Evolutionary conservation across 2,329 filamentous ascomycete species (phyloP).

Genomic region (Gremmenia infestans): DNA sequence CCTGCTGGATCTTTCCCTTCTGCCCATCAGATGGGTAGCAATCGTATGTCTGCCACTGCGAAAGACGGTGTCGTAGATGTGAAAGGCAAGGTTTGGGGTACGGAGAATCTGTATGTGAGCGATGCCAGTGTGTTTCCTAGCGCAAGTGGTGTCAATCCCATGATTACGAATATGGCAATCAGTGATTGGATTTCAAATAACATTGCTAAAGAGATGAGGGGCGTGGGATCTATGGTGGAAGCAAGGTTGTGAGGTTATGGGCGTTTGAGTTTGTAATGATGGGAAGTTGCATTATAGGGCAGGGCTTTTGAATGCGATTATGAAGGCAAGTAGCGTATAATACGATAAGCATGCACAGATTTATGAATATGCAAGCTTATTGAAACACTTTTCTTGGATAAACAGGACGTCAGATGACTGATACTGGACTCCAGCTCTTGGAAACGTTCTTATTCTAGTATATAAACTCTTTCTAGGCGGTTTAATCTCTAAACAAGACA

Average conservation of each 20-base stretch:
- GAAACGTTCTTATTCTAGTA: too few species aligned
- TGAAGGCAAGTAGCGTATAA: too few species aligned
- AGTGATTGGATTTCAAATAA: slow-evolving; percentile 59
- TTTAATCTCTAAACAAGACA: too few species aligned
- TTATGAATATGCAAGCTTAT: too few species aligned
- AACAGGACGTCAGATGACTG: too few species aligned
- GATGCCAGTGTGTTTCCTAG: slow-evolving; percentile 74
- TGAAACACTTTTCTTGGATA: too few species aligned
- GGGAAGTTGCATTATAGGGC: too few species aligned
- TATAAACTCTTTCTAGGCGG: too few species aligned
- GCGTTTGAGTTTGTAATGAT: not conserved
- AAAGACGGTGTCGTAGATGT: slow-evolving; percentile 54
- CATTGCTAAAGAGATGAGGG: slow-evolving; percentile 43
- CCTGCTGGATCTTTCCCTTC: slow-evolving; percentile 54
- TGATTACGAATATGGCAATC: slow-evolving; percentile 72
- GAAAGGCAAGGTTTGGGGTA: slow-evolving; percentile 60
- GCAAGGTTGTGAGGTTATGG: slow-evolving; percentile 8
- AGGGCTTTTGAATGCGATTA: too few species aligned
- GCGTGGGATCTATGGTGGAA: slow-evolving; percentile 3
- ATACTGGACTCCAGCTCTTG: too few species aligned
- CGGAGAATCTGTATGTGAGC: slow-evolving; percentile 60
- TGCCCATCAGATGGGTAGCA: slow-evolving; percentile 80
- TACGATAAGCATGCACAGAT: too few species aligned
- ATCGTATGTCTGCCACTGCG: slow-evolving; percentile 56
- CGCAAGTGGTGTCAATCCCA: slow-evolving; percentile 75